A percentile compares a stretch with the other conserved stretches of the same genome.
phyloP scores from a whole-genome alignment of 306 rosid species.

The Ormosia emarginata region DNA sequence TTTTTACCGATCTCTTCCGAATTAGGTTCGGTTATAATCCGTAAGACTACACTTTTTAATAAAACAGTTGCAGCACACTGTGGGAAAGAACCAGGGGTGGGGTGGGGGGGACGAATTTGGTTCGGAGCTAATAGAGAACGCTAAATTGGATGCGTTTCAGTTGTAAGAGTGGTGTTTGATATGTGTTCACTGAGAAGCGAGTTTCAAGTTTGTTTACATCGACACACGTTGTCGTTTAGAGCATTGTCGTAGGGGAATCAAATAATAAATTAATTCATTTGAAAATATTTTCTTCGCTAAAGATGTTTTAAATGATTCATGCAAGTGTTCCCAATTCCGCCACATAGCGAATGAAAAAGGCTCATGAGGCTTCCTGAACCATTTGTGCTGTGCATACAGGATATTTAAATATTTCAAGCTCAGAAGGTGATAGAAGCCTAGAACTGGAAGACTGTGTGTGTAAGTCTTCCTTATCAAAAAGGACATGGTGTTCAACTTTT shows the following conservation, averaged over 20 bases:
- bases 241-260: not conserved
- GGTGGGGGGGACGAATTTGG: not conserved
- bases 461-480: not conserved
- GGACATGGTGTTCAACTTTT: not conserved
- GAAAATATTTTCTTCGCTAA: not conserved
- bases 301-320: not conserved
- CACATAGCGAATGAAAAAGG: not conserved
- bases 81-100: not conserved
- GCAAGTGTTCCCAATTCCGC: not conserved
- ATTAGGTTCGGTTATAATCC: too few species aligned
- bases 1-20: too few species aligned
- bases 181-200: not conserved
- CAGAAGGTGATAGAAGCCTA: not conserved
- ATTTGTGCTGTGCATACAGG: not conserved
- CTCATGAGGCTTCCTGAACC: not conserved
- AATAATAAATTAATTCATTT: not conserved
- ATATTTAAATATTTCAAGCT: not conserved
- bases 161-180: slow-evolving; percentile 14
- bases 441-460: not conserved
- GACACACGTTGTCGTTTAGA: not conserved
- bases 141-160: not conserved
- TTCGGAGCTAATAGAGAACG: not conserved
- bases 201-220: not conserved
- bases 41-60: slow-evolving; percentile 19
- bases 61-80: slow-evolving; percentile 22